Percentiles rank a stretch among this genome's conserved stretches.
These are phyloP conservation scores for Actinomortierella ambigua DNA, from an alignment of 371 early-diverging fungal genomes.

Conservation along the genomic window DNA sequence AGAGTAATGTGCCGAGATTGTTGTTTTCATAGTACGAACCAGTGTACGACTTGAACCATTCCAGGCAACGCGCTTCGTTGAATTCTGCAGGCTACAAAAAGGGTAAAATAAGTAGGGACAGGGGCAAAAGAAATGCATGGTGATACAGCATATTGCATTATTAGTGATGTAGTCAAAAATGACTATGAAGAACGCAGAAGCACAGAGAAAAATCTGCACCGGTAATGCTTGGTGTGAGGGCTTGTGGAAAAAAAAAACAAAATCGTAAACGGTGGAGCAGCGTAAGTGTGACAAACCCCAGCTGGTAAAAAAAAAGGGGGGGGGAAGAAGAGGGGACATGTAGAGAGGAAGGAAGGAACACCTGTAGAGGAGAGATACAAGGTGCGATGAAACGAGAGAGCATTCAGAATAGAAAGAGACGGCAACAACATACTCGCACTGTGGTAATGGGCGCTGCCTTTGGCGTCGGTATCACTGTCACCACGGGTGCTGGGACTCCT, in stretches of 20 bases:
- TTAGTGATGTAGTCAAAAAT: conserved; percentile 13
- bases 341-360: neutral
- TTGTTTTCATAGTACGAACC: conserved; percentile 7
- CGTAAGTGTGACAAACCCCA: too few relatives aligned
- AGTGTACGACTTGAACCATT: conserved; percentile 37
- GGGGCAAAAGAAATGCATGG: too few relatives aligned
- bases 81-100: too few relatives aligned
- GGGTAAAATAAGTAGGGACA: too few relatives aligned
- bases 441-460: conserved; percentile 2
- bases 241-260: too few relatives aligned
- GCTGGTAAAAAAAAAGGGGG: neutral
- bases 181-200: neutral
- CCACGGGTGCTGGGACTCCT: conserved; percentile 4
- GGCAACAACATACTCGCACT: conserved; percentile 3
- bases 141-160: neutral
- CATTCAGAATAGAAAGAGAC: neutral
- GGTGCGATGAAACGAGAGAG: neutral
- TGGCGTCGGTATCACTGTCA: conserved; percentile 9
- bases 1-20: neutral
- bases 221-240: too few relatives aligned
- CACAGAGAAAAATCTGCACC: neutral
- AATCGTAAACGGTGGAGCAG: too few relatives aligned
- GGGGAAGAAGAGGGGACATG: neutral
- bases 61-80: conserved; percentile 5
- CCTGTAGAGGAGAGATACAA: neutral